Conservation (phyloP, 805 yeast genomes). For the Kuraishia piskuri region DNA sequence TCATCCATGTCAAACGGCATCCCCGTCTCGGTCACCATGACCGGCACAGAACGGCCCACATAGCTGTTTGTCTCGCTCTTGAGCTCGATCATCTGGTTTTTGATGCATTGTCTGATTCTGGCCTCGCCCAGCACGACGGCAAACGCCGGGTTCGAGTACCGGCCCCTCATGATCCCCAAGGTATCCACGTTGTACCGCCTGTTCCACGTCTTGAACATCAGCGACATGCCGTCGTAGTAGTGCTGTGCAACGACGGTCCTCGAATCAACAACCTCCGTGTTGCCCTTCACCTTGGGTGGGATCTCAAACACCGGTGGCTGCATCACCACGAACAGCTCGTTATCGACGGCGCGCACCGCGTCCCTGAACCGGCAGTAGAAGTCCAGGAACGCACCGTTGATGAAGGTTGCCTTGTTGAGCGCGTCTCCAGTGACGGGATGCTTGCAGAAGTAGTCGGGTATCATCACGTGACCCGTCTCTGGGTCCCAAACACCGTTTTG, state of each 20-base stretch:
- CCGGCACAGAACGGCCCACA: conserved; percentile 60
- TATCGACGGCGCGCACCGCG: conserved; percentile 36
- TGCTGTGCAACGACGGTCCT: conserved; percentile 78
- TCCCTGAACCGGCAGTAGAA: conserved; percentile 45
- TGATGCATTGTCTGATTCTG: conserved; percentile 65
- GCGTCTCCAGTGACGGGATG: conserved; percentile 28
- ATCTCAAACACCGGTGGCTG: conserved; percentile 77
- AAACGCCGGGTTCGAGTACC: conserved; percentile 62
- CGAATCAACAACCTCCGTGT: conserved; percentile 46
- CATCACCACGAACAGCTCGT: conserved; percentile 46
- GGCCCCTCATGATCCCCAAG: conserved; percentile 74
- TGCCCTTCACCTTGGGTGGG: conserved; percentile 60
- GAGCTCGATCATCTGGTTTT: conserved; percentile 60
- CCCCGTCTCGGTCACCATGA: conserved; percentile 89
- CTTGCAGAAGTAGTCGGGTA: conserved; percentile 42
- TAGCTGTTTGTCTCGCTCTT: conserved; percentile 50
- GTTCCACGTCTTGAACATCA: conserved; percentile 90
- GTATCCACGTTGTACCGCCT: conserved; percentile 78
- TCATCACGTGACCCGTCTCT: conserved; percentile 27
- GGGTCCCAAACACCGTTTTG: conserved; percentile 71
- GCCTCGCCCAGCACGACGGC: conserved; percentile 78
- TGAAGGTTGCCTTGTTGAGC: conserved; percentile 46
- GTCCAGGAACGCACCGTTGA: conserved; percentile 53
- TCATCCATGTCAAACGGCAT: conserved; percentile 95
- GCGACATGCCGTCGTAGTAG: conserved; percentile 89